Evolutionary conservation across 495 filamentous ascomycete species (phyloP), one percentile per base, ranked within the genome.

Genomic region (Clavariopsis aquatica): DNA sequence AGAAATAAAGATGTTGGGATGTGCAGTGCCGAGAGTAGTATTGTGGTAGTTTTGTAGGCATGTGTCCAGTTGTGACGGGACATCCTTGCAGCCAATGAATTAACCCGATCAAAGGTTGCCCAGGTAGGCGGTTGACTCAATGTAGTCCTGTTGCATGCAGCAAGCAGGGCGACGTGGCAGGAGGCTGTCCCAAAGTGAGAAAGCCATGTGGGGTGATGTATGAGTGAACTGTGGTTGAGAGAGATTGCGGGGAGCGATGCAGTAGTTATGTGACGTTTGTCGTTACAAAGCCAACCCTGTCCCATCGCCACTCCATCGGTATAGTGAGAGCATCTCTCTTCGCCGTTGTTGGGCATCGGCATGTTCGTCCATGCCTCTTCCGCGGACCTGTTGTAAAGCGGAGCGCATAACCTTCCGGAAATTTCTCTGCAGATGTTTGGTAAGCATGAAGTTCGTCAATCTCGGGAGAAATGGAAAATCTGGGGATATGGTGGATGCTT

Each of bases 401-500:
- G 66, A 69, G 23, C 62, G 66, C 66, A 69, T 69, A 53, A 69
- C 66, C 46, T 69, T 69, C 57, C 66, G 62, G 66, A 69, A 69
- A 65, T 64, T 65, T 65, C 66, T 12, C 66, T 69, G 66, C 60
- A 57, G 24, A 58, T 57, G 56, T 64, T 64, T 68, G 38, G 65
- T 68, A 46, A 68, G 65, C 65, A 59, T 59, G 20, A 62, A 34
- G 28, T 2, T 57, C 28, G 36, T 31, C 55, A 49, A 62, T 68
- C 54, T 63, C 65, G 65, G 65, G 27, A 47, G 34, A 57, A 59
- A 31, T 49, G 51, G 51, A 15, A 52, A 52, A 47, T 54, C 23
- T 55, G 38, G 34, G 51, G 41, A 7, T 56, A 41, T 55, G 49
- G 15, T n/a, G 43, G 43, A 47, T 17, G 17, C 20, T 47, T 23